Conservation (phyloP, 2,329 filamentous ascomycete genomes). For the Tolypocladium tropicale region DNA sequence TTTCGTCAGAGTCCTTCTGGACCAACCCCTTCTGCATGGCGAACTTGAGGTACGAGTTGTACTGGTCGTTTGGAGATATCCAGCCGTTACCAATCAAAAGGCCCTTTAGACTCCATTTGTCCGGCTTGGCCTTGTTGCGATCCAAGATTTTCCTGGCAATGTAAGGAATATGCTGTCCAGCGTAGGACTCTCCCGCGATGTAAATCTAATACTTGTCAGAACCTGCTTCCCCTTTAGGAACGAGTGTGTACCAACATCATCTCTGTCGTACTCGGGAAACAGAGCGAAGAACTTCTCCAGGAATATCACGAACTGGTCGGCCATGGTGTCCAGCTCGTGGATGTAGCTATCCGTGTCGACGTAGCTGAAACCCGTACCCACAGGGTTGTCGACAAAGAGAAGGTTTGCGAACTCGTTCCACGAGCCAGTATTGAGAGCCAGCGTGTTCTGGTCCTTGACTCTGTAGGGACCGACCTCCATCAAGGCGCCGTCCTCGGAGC, state of each 20-base stretch:
- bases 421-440: constrained; percentile 82
- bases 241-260: constrained; percentile 64
- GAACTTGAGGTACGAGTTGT: constrained; percentile 74
- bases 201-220: constrained; percentile 56
- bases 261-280: constrained; percentile 83
- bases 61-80: constrained; percentile 87
- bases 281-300: constrained; percentile 83
- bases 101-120: constrained; percentile 67
- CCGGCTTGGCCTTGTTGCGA: constrained; percentile 55
- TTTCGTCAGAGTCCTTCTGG: constrained; percentile 51
- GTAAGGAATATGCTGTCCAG: constrained; percentile 94
- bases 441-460: constrained; percentile 59
- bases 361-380: constrained; percentile 94
- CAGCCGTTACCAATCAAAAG: constrained; percentile 95
- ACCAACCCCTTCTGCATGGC: constrained; percentile 70
- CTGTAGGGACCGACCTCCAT: constrained; percentile 96
- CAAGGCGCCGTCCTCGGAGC: constrained; percentile 90
- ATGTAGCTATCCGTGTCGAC: constrained; percentile 83
- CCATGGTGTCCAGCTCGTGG: constrained; percentile 80
- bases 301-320: constrained; percentile 76
- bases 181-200: constrained; percentile 91
- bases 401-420: constrained; percentile 98
- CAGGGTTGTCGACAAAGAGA: constrained; percentile 93
- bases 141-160: constrained; percentile 86
- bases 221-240: background rate